A percentile compares a stretch with the other conserved stretches of the same genome.
phyloP scores from a whole-genome alignment of 2,329 filamentous ascomycete species.

The Hymenotorrendiella dingleyae region DNA sequence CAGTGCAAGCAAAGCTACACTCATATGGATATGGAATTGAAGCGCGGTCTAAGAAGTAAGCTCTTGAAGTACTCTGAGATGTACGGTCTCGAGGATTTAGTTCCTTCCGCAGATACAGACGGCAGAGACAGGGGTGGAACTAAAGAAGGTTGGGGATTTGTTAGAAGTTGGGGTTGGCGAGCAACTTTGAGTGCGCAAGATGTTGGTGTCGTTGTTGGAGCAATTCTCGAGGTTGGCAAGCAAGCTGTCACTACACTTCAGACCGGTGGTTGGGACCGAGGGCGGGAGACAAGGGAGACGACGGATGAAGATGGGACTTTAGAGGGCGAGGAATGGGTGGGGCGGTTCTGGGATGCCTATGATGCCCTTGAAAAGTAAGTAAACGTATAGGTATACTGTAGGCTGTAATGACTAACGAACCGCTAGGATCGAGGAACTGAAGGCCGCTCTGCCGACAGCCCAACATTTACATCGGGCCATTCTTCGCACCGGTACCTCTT shows the following conservation, averaged over 20 bases:
- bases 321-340: conserved; percentile 59
- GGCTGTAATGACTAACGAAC: too few species aligned
- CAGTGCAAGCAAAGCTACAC: conserved; percentile 95
- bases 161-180: conserved; percentile 95
- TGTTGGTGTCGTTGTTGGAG: conserved; percentile 86
- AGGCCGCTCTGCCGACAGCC: conserved; percentile 71
- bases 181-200: conserved; percentile 90
- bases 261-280: conserved; percentile 27
- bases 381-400: too few species aligned
- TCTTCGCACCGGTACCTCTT: conserved; percentile 81
- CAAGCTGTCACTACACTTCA: conserved; percentile 25
- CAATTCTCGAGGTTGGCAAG: conserved; percentile 85
- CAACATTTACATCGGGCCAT: conserved; percentile 90
- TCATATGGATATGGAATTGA: conserved; percentile 97
- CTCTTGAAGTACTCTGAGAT: conserved; percentile 86
- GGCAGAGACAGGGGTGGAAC: conserved; percentile 62
- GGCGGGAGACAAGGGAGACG: conserved; percentile 38
- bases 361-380: conserved; percentile 64
- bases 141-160: conserved; percentile 95
- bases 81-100: conserved; percentile 90
- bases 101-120: conserved; percentile 70
- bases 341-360: conserved; percentile 66
- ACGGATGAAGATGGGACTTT: conserved; percentile 39
- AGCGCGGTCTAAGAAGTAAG: conserved; percentile 77
- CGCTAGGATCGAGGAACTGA: conserved; percentile 65